phyloP scores from a whole-genome alignment of 208 protist genomes.

The Leishmania tropica region DNA sequence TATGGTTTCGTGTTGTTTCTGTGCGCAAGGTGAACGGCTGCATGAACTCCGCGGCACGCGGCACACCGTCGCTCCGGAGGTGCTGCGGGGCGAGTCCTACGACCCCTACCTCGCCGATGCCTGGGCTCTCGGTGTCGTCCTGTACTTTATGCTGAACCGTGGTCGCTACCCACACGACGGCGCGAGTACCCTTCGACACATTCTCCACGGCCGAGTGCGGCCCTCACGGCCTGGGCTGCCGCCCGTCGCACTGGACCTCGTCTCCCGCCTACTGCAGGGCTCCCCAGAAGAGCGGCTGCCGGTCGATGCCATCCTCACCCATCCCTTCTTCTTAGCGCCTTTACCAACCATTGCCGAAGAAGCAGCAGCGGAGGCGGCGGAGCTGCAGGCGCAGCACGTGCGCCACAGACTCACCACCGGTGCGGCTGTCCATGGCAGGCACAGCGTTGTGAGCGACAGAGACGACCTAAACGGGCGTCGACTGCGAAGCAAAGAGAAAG shows the following conservation, averaged over 20 bases:
- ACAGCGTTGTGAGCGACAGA: not conserved
- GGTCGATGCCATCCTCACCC: slow-evolving; percentile 61
- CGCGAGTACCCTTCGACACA: slow-evolving; percentile 87
- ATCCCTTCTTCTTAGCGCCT: slow-evolving; percentile 57
- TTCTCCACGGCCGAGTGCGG: slow-evolving; percentile 68
- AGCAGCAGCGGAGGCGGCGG: slow-evolving; percentile 8
- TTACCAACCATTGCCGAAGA: slow-evolving; percentile 30
- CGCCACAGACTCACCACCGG: not conserved
- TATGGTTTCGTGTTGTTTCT: slow-evolving; percentile 73
- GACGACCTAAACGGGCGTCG: not conserved
- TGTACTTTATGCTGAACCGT: slow-evolving; percentile 89
- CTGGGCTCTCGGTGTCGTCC: slow-evolving; percentile 82
- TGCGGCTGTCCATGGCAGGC: not conserved
- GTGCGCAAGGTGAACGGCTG: slow-evolving; percentile 45
- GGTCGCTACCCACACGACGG: slow-evolving; percentile 88
- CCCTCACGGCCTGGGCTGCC: slow-evolving; percentile 48
- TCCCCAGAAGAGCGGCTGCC: slow-evolving; percentile 60
- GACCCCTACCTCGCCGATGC: slow-evolving; percentile 80
- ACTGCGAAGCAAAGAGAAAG: not conserved
- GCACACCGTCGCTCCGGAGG: slow-evolving; percentile 88
- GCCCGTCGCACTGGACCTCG: slow-evolving; percentile 52
- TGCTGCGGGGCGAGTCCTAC: slow-evolving; percentile 67
- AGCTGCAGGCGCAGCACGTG: not conserved
- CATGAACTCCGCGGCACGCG: slow-evolving; percentile 73
- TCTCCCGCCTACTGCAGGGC: slow-evolving; percentile 59